These are phyloP conservation scores for Iris macrosiphon DNA, from an alignment of 106 monocot species.

Conservation along the genomic window DNA sequence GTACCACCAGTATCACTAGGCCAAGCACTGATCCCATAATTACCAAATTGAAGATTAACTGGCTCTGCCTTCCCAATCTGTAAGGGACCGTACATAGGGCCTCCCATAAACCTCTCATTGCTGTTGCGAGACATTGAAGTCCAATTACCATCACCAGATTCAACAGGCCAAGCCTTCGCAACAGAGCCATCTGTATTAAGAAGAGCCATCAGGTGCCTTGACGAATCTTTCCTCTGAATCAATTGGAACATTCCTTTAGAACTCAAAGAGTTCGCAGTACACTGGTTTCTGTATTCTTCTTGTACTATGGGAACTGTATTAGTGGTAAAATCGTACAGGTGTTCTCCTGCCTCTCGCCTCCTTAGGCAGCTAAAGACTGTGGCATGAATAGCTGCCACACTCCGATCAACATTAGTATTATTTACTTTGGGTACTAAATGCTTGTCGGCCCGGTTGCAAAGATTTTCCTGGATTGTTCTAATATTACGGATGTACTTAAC, in stretches of 20 bases:
- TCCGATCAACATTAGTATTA: constrained; percentile 90
- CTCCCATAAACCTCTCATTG: constrained; percentile 32
- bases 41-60: constrained; percentile 79
- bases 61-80: constrained; percentile 49
- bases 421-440: constrained; percentile 94
- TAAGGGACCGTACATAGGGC: constrained; percentile 63
- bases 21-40: constrained; percentile 87
- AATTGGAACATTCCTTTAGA: constrained; percentile 92
- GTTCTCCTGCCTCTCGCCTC: constrained; percentile 52
- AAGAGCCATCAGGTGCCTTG: constrained; percentile 77
- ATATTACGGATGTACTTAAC: constrained; percentile 89
- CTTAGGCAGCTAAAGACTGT: constrained; percentile 84
- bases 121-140: no score
- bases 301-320: constrained; percentile 63
- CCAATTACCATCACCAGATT: constrained; percentile 22
- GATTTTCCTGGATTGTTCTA: constrained; percentile 85
- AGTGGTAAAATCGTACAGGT: constrained; percentile 63
- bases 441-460: constrained; percentile 81
- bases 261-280: constrained; percentile 59
- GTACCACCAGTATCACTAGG: constrained; percentile 73
- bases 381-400: constrained; percentile 88
- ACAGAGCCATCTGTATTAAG: constrained; percentile 85
- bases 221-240: constrained; percentile 80
- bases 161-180: constrained; percentile 70
- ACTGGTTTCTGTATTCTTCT: constrained; percentile 83